A percentile compares a stretch with the other conserved stretches of the same genome.
phyloP scores from a whole-genome alignment of 2,329 filamentous ascomycete species.

The Fusarium sacchari region DNA sequence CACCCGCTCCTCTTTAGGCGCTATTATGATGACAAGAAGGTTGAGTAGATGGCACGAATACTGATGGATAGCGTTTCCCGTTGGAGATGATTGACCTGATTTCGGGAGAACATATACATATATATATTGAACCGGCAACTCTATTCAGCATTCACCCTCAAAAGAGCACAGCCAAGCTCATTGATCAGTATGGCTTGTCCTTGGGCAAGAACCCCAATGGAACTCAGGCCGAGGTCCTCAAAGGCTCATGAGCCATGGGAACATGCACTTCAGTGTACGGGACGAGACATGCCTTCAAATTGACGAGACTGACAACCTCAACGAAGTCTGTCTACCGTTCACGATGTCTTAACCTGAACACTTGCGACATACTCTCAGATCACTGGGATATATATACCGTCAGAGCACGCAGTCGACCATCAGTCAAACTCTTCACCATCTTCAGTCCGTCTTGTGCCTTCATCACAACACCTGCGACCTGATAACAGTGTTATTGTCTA shows the following conservation, averaged over 20 bases:
- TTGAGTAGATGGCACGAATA: background rate
- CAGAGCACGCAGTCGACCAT: background rate
- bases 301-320: background rate
- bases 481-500: background rate
- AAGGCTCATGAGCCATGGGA: background rate
- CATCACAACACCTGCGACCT: background rate
- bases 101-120: too few species aligned
- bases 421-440: background rate
- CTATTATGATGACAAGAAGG: background rate
- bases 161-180: background rate
- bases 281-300: background rate
- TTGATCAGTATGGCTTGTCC: background rate
- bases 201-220: background rate
- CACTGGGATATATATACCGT: background rate
- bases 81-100: background rate
- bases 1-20: background rate
- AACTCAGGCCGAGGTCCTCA: too few species aligned
- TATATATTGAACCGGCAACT: background rate
- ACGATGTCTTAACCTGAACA: background rate
- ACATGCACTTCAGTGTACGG: background rate
- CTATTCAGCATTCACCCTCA: background rate
- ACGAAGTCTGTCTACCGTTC: background rate
- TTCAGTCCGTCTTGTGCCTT: background rate
- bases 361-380: background rate
- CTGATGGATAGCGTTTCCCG: background rate